A percentile compares a stretch with the other conserved stretches of the same genome.
phyloP scores from a whole-genome alignment of 441 rosid species.

The Pelargonium fulgidum region DNA sequence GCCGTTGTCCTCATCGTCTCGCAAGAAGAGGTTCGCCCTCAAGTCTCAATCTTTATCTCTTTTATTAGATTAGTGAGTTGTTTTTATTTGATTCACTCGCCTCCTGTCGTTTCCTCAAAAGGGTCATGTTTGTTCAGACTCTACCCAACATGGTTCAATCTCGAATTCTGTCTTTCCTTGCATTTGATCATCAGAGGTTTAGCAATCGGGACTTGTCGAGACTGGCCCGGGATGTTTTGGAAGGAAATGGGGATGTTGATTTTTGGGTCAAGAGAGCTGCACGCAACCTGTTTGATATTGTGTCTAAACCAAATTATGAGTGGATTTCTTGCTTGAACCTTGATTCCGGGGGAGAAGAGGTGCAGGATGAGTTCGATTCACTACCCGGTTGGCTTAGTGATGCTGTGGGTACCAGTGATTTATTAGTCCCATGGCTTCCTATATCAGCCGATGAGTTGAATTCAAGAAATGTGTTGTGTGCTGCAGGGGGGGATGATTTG shows the following conservation, averaged over 20 bases:
- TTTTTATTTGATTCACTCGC: constrained; percentile 16
- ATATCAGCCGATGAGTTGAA: constrained; percentile 29
- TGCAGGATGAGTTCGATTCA: constrained; percentile 37
- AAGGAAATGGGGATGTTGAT: constrained; percentile 29
- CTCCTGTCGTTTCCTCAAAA: constrained; percentile 21
- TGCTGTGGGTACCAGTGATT: constrained; percentile 17
- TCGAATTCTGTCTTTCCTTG: constrained; percentile 55
- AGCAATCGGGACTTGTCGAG: constrained; percentile 34
- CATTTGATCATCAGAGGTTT: constrained; percentile 42
- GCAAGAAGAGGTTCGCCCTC: constrained; percentile 31
- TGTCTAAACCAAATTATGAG: constrained; percentile 38
- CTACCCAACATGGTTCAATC: constrained; percentile 57
- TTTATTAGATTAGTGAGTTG: background rate
- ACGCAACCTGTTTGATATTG: constrained; percentile 49
- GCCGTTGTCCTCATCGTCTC: background rate
- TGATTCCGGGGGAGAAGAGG: constrained; percentile 34
- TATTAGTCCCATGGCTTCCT: constrained; percentile 63
- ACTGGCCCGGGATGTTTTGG: constrained; percentile 42
- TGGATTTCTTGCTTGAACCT: constrained; percentile 37
- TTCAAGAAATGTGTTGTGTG: constrained; percentile 27
- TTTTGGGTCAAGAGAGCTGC: constrained; percentile 72
- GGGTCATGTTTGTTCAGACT: constrained; percentile 62
- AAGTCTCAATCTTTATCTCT: background rate
- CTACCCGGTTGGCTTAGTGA: constrained; percentile 54
- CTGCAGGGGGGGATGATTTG: constrained; percentile 24